Evolutionary conservation across 2,329 filamentous ascomycete species (phyloP).

Genomic region (Immersiporthe knoxdaviesiana): DNA sequence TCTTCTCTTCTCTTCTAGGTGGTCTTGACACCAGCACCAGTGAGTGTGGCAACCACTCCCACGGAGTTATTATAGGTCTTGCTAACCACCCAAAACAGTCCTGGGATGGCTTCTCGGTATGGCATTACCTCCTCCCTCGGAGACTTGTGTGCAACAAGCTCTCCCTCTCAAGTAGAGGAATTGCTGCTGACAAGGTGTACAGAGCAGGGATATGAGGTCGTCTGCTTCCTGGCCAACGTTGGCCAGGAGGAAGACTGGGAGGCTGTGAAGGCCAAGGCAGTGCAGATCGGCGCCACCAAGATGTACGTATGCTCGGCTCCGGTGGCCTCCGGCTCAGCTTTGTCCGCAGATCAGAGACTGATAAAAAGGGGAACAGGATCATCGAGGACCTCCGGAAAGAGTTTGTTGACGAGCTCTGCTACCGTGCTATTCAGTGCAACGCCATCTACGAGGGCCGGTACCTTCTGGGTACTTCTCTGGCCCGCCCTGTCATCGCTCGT

Average conservation of each 20-base stretch:
- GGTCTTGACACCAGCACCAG: constrained; percentile 31
- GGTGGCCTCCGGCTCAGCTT: constrained; percentile 45
- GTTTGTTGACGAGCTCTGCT: constrained; percentile 81
- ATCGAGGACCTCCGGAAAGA: constrained; percentile 70
- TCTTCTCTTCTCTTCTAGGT: constrained; percentile 21
- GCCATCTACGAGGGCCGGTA: constrained; percentile 65
- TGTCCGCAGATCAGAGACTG: constrained; percentile 48
- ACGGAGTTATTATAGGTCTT: too few species aligned
- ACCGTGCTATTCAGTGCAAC: constrained; percentile 76
- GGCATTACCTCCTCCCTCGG: not conserved
- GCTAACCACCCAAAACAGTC: constrained; percentile 22
- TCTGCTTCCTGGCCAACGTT: constrained; percentile 69
- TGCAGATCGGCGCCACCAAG: constrained; percentile 43
- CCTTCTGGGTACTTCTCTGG: constrained; percentile 61
- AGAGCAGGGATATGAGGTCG: constrained; percentile 63
- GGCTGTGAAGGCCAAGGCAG: constrained; percentile 72
- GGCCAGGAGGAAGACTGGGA: constrained; percentile 78
- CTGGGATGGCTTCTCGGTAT: constrained; percentile 30
- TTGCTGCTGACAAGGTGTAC: constrained; percentile 2
- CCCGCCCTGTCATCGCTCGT: constrained; percentile 71
- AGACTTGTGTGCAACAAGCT: not conserved
- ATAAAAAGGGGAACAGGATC: constrained; percentile 36
- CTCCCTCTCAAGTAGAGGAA: not conserved
- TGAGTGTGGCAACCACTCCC: constrained; percentile 17
- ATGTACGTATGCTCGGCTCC: constrained; percentile 20